Evolutionary conservation across 768 basidiomycete species (phyloP), one percentile per base, ranked within the genome.

Genomic region (Podaxis pistillaris): DNA sequence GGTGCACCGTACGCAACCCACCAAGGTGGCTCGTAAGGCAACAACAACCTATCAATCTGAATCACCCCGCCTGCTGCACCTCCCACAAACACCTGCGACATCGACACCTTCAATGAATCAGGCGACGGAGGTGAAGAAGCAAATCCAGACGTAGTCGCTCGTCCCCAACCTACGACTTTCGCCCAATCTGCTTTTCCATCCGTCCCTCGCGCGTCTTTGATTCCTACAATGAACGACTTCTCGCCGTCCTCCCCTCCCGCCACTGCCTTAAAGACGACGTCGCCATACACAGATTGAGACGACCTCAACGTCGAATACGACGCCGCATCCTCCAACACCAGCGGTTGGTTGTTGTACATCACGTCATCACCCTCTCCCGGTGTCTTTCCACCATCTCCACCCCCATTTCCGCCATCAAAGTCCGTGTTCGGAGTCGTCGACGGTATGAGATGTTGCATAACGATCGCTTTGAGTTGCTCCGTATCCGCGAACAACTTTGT

Each of bases 11-110:
- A 94, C 68, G 85, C 79, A 40, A 84, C 77, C 86, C 89, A 94
- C 93, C 92, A 93, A 3, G 88, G 81, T 2, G 96, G 94, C 62
- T 88, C 78, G 72, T 94, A 98, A 37, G 97, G 97, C 24, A 87
- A 70, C 58, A 99, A 77, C 12, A 98, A 79, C 46, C 81, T 80
- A 76, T 97, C 93, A 63, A 98, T 90, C 74, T 89, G 84, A 63
- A 98, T 83, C 41, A 98, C 93, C 3, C 96, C 96, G 0, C 96
- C 96, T 0, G 84, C 87, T 38, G 90, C 86, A 12, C 81, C 78
- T 11, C 84, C 85, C 4, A 49, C 54, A 19, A 56, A 28, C 24
- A 51, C 36, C 5, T 40, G 8, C n/a, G 44, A 46, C 17, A n/a
- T 46, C 7, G 19, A 8, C n/a, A 46, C 44, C 17, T 46, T 17